Evolutionary conservation across 2,329 filamentous ascomycete species (phyloP).

Genomic region (Immersiporthe knoxdaviesiana): DNA sequence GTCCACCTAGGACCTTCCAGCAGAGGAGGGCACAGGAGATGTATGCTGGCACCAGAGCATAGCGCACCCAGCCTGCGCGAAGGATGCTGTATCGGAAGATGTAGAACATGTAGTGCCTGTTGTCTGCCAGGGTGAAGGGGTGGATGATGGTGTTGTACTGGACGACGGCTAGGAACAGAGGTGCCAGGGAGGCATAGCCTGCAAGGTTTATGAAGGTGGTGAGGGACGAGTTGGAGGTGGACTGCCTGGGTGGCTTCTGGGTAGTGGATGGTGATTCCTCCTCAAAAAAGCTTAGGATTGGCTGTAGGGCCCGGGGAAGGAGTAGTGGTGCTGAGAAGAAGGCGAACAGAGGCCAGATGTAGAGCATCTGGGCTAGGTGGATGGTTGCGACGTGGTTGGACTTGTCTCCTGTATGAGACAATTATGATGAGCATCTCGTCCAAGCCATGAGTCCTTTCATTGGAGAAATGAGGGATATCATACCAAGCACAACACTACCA

Average conservation of each 20-base stretch:
- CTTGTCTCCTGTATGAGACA: conserved; percentile 71
- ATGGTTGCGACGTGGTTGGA: conserved; percentile 89
- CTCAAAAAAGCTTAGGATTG: conserved; percentile 37
- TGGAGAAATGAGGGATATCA: conserved; percentile 29
- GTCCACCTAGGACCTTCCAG: conserved; percentile 64
- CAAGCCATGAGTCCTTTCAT: not conserved
- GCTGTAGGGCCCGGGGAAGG: conserved; percentile 51
- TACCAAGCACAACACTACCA: conserved; percentile 86
- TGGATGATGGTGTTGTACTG: conserved; percentile 91
- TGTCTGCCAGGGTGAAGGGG: conserved; percentile 94
- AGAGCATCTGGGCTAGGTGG: conserved; percentile 90
- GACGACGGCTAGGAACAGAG: conserved; percentile 49
- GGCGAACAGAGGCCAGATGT: conserved; percentile 86
- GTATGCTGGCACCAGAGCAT: conserved; percentile 72
- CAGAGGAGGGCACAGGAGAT: conserved; percentile 69
- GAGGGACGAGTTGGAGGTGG: conserved; percentile 31
- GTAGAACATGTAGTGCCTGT: conserved; percentile 97
- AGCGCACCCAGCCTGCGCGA: conserved; percentile 64
- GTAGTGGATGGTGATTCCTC: not conserved
- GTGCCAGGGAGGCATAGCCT: conserved; percentile 21
- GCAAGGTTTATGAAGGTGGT: conserved; percentile 41
- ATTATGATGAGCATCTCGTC: conserved; percentile 37
- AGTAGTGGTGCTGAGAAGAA: conserved; percentile 89
- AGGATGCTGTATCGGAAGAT: conserved; percentile 84
- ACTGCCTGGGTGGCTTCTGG: not conserved